Evolutionary conservation across 345 rosid genomes (phyloP), one percentile per base, ranked within the genome.

Genomic region (Anacardium occidentale): DNA sequence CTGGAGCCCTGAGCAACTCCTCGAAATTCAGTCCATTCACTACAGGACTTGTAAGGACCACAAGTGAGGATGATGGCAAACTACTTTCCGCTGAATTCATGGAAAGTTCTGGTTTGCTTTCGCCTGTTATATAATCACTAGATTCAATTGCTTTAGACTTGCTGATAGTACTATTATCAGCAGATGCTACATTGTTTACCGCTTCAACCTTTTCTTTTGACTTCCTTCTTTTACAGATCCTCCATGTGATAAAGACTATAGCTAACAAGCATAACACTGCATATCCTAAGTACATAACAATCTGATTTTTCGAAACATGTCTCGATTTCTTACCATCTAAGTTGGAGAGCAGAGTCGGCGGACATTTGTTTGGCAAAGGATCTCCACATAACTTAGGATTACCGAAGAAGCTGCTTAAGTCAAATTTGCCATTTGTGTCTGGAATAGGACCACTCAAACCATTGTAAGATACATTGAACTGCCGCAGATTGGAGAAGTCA

Each of bases 1-100:
- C 94, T 1, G 94, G 94, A 55, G 94, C 94, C 44, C 69, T 76
- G 32, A 87, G 77, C 70, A 89, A 45, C 76, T 89, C 91, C 63
- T 84, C 89, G 17, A 87, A 85, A 56, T 58, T 83, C 70, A 89
- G 29, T 18, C 85, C 86, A 25, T 69, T 81, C 55, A 71, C 72
- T 0, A 70, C 55, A 9, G 87, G 86, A 74, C 85, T 89, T 2
- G 91, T 80, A 15, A 89, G 74, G 10, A 87, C 75, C 9, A 83
- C 75, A 12, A 85, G 71, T 7, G 90, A 83, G 4, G 85, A 58
- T 48, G 89, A 84, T 17, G 45, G 74, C 52, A 62, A 0, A 10
- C 60, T 44, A n/a, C 82, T 81, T n/a, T 80, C 85, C 4, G 57
- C 62, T 3, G 85, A 62, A 50, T 37, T 48, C 6, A 53, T 66